Percentiles rank a stretch among this genome's conserved stretches.
phyloP scores from a whole-genome alignment of 192 early-diverging fungal genomes.

The Coemansia sp. region DNA sequence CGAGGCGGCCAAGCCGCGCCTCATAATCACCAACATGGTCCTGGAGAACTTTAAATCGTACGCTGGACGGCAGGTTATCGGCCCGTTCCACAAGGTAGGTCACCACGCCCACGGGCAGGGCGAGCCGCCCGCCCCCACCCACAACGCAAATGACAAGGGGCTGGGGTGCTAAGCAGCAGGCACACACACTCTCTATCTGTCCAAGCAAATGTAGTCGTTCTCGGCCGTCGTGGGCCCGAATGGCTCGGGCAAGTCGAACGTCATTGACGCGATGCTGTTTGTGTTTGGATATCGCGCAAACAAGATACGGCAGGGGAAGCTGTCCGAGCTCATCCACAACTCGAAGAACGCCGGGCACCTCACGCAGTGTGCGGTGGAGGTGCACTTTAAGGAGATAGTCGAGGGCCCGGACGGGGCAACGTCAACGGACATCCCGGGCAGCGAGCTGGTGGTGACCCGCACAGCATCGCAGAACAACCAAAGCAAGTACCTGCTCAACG shows the following conservation, averaged over 20 bases:
- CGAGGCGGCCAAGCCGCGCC: slow-evolving; percentile 32
- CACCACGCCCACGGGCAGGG: no score
- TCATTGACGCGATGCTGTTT: slow-evolving; percentile 95
- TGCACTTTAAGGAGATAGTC: slow-evolving; percentile 89
- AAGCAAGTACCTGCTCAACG: slow-evolving; percentile 75
- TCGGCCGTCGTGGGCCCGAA: slow-evolving; percentile 93
- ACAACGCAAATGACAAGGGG: neutral
- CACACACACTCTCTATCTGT: neutral
- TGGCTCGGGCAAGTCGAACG: slow-evolving; percentile 97
- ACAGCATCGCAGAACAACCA: slow-evolving; percentile 59
- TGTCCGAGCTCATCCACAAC: slow-evolving; percentile 92
- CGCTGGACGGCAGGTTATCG: slow-evolving; percentile 82
- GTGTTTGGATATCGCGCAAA: slow-evolving; percentile 97
- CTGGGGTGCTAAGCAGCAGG: no score
- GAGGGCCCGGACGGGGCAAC: slow-evolving; percentile 64
- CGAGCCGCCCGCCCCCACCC: slow-evolving; percentile 24
- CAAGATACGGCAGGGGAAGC: slow-evolving; percentile 95
- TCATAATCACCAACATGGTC: slow-evolving; percentile 78
- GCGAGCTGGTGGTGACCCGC: slow-evolving; percentile 73
- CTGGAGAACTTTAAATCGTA: slow-evolving; percentile 97
- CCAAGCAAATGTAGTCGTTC: slow-evolving; percentile 31
- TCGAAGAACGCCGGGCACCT: slow-evolving; percentile 70
- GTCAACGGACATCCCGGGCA: slow-evolving; percentile 57
- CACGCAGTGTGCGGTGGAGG: slow-evolving; percentile 76
- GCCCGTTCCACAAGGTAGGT: slow-evolving; percentile 91